phyloP scores from a whole-genome alignment of 164 flowering plant genomes.

The Nelumbo lutea region DNA sequence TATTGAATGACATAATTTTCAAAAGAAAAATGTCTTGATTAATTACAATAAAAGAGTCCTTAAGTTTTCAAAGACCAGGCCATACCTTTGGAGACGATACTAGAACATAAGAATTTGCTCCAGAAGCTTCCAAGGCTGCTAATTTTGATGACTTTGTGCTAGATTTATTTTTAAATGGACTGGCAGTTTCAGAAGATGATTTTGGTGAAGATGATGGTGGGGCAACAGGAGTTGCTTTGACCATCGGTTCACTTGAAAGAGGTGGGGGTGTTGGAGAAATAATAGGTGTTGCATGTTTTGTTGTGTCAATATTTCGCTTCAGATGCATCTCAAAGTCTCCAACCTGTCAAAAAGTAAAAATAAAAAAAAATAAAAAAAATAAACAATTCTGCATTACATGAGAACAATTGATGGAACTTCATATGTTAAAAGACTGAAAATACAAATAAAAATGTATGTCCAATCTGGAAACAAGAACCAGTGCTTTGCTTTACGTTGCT shows the following conservation, averaged over 20 bases:
- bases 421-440: not conserved
- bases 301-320: conserved; percentile 58
- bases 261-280: conserved; percentile 52
- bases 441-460: not conserved
- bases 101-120: conserved; percentile 59
- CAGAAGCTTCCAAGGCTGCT: conserved; percentile 72
- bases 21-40: not conserved
- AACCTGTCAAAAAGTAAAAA: conserved; percentile 36
- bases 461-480: not conserved
- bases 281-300: conserved; percentile 32
- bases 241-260: conserved; percentile 57
- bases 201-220: conserved; percentile 42
- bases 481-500: not conserved
- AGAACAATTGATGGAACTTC: not conserved
- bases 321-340: conserved; percentile 92
- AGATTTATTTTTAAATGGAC: conserved; percentile 50
- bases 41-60: not conserved
- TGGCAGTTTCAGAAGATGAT: conserved; percentile 36
- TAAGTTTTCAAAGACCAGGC: conserved; percentile 1
- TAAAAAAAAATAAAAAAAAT: not conserved
- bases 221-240: conserved; percentile 38
- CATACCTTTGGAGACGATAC: conserved; percentile 79
- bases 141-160: conserved; percentile 51
- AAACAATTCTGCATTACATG: not conserved
- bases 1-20: not conserved